These are phyloP conservation scores for Blastomyces emzantsi DNA, from an alignment of 2,329 filamentous ascomycete species.

Conservation along the genomic window DNA sequence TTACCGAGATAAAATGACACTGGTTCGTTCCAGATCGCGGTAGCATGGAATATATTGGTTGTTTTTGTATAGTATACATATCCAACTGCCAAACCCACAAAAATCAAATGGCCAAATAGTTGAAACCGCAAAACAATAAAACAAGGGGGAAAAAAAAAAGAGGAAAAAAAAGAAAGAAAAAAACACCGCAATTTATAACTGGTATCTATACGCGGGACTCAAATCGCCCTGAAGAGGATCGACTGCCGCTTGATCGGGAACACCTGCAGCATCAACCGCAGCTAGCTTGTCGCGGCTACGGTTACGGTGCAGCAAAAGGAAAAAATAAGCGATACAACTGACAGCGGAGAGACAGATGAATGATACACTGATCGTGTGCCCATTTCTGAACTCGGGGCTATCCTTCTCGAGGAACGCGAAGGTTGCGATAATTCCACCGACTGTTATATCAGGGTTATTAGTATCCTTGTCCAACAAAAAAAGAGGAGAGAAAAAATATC, in stretches of 20 bases:
- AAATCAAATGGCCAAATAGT: not conserved
- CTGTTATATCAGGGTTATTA: constrained; percentile 21
- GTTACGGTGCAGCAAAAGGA: constrained; percentile 34
- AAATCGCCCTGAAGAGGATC: constrained; percentile 32
- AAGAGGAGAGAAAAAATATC: too few relatives aligned
- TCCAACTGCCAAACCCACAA: too few relatives aligned
- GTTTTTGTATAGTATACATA: too few relatives aligned
- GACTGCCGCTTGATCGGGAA: constrained; percentile 15
- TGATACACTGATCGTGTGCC: constrained; percentile 67
- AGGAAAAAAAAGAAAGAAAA: not conserved
- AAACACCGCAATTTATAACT: constrained; percentile 14
- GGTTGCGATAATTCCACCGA: constrained; percentile 69
- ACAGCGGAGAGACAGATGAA: constrained; percentile 62
- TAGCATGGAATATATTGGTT: too few relatives aligned
- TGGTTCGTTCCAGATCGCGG: too few relatives aligned
- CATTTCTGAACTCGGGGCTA: constrained; percentile 57
- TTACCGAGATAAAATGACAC: too few relatives aligned
- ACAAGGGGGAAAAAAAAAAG: not conserved
- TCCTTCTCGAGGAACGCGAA: constrained; percentile 60
- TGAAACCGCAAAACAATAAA: not conserved
- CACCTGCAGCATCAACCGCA: constrained; percentile 16
- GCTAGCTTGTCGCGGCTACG: constrained; percentile 29
- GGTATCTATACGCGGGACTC: constrained; percentile 35
- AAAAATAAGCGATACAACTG: constrained; percentile 34
- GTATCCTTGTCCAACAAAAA: not conserved